A percentile compares a stretch with the other conserved stretches of the same genome.
phyloP scores from a whole-genome alignment of 2,329 filamentous ascomycete species.

The Ramichloridium luteum region DNA sequence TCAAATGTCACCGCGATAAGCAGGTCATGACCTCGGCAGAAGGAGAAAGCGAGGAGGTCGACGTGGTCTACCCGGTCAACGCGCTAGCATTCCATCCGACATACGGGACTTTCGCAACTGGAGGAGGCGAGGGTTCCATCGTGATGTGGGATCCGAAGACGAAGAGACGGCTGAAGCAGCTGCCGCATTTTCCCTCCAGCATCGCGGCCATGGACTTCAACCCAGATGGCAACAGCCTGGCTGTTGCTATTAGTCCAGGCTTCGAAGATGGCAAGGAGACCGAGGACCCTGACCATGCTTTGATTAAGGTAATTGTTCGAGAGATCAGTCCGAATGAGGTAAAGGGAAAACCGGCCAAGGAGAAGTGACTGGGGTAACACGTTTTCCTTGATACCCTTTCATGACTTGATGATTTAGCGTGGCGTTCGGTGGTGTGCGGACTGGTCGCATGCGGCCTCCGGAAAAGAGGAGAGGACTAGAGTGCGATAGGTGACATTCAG shows the following conservation, averaged over 20 bases:
- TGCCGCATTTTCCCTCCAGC: constrained; percentile 69
- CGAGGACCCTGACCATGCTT: constrained; percentile 56
- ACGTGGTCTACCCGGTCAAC: constrained; percentile 86
- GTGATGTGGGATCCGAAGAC: constrained; percentile 85
- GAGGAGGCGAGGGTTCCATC: constrained; percentile 83
- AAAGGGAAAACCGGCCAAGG: constrained; percentile 38
- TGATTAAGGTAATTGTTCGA: constrained; percentile 62
- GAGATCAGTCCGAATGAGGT: constrained; percentile 81
- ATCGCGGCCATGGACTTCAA: constrained; percentile 70
- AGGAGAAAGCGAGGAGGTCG: constrained; percentile 42
- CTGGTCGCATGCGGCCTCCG: too few species aligned
- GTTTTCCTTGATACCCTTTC: too few species aligned
- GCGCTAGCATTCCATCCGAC: constrained; percentile 77
- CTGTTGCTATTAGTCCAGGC: constrained; percentile 69
- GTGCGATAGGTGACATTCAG: too few species aligned
- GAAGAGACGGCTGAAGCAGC: constrained; percentile 80
- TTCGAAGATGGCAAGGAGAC: constrained; percentile 83
- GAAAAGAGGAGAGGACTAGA: too few species aligned
- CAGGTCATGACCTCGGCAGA: constrained; percentile 45
- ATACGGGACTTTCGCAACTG: constrained; percentile 74
- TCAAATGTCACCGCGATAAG: constrained; percentile 90
- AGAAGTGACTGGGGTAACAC: too few species aligned
- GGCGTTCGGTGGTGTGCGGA: too few species aligned
- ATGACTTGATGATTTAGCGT: too few species aligned
- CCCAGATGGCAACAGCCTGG: constrained; percentile 62